These are phyloP conservation scores for Aegle marmelos DNA, from an alignment of 345 rosid genomes.

Conservation along the genomic window DNA sequence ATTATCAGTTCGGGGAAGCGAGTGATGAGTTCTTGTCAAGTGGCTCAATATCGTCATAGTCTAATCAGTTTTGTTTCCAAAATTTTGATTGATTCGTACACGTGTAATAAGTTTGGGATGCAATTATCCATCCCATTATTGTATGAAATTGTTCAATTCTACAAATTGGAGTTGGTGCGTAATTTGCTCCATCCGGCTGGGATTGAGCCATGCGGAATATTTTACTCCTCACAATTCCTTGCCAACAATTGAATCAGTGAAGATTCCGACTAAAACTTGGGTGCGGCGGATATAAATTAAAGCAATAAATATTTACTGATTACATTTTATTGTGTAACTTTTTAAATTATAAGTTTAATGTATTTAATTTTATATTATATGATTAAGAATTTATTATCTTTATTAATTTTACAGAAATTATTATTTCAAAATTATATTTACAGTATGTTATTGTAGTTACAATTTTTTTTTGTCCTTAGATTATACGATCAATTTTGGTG, in stretches of 20 bases:
- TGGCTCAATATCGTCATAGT: slow-evolving; percentile 30
- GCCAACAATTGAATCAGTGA: background rate
- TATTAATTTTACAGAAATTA: too few species aligned
- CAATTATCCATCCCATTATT: slow-evolving; percentile 7
- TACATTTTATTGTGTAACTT: too few species aligned
- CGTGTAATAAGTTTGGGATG: slow-evolving; percentile 15
- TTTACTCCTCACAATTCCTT: background rate
- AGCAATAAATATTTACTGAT: too few species aligned
- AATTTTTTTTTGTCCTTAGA: too few species aligned
- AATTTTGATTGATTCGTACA: background rate
- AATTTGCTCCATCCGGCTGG: background rate
- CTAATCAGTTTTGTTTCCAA: background rate
- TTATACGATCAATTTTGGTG: too few species aligned
- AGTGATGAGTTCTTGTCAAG: slow-evolving; percentile 31
- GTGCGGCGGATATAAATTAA: too few species aligned
- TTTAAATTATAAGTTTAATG: rapidly evolving
- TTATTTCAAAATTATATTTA: too few species aligned
- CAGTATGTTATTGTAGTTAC: too few species aligned
- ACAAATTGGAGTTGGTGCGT: background rate
- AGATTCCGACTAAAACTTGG: background rate
- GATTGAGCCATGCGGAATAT: background rate
- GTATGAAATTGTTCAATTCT: background rate
- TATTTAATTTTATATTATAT: rapidly evolving
- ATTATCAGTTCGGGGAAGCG: slow-evolving; percentile 59
- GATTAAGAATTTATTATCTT: too few species aligned